Evolutionary conservation across 164 flowering plant species (phyloP).

Genomic region (Annona cherimola): DNA sequence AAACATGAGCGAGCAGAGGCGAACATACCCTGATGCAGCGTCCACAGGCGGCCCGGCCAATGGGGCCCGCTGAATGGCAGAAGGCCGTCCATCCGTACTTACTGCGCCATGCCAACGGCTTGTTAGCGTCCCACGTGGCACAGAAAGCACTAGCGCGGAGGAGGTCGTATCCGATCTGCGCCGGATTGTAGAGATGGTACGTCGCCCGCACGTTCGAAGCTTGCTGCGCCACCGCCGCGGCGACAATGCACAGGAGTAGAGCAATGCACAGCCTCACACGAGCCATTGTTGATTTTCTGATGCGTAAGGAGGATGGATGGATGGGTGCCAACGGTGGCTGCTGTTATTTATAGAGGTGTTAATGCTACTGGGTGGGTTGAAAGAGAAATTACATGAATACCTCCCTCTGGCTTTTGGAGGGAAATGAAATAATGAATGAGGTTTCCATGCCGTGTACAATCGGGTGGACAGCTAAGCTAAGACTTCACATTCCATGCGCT

Average conservation of each 20-base stretch:
- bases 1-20: no score
- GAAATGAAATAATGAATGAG: no score
- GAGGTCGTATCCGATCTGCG: conserved; percentile 37
- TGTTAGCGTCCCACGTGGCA: conserved; percentile 44
- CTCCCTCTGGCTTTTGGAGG: no score
- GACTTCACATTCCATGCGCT: no score
- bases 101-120: conserved; percentile 38
- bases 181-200: conserved; percentile 40
- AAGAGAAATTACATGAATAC: no score
- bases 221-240: conserved; percentile 16
- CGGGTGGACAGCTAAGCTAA: no score
- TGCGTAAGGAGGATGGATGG: no score
- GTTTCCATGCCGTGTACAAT: no score
- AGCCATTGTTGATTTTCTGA: not conserved
- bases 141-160: conserved; percentile 35
- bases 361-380: no score
- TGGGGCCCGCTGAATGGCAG: conserved; percentile 40
- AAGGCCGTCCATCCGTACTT: conserved; percentile 48
- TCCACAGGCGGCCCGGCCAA: conserved; percentile 37
- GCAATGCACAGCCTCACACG: not conserved
- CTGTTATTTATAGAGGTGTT: no score
- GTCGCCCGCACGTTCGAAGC: conserved; percentile 48
- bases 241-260: not conserved
- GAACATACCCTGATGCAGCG: conserved; percentile 32
- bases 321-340: no score